phyloP scores from a whole-genome alignment of 2,329 filamentous ascomycete species.

The Ophiostoma pallidulum region DNA sequence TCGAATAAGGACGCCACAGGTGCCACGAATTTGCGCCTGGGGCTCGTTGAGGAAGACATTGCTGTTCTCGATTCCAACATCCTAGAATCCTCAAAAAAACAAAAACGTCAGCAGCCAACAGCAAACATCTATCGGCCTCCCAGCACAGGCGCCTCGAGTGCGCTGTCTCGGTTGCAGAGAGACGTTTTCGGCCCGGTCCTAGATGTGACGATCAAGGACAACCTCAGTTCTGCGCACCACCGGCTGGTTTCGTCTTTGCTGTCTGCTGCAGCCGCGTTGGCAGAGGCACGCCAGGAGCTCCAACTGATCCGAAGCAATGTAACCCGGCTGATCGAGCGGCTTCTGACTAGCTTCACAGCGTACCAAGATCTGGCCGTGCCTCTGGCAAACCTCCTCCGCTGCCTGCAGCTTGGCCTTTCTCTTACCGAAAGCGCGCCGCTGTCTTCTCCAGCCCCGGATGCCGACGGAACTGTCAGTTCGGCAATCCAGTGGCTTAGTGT shows the following conservation, averaged over 20 bases:
- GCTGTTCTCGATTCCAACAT: constrained; percentile 14
- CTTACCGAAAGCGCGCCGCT: constrained; percentile 40
- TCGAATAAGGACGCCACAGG: constrained; percentile 51
- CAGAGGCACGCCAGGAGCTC: constrained; percentile 32
- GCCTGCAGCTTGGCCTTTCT: constrained; percentile 65
- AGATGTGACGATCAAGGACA: constrained; percentile 47
- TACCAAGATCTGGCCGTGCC: constrained; percentile 82
- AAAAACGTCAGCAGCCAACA: constrained; percentile 3
- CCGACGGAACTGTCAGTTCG: constrained; percentile 6
- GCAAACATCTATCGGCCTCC: constrained; percentile 14
- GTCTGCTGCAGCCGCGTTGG: constrained; percentile 15
- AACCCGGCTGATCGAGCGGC: constrained; percentile 58
- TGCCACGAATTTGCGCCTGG: constrained; percentile 53
- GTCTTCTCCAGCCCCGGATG: constrained; percentile 21
- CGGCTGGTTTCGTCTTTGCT: constrained; percentile 22
- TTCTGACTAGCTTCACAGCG: constrained; percentile 63
- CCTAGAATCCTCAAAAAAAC: neutral
- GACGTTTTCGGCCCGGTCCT: constrained; percentile 79
- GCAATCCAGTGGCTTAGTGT: constrained; percentile 32
- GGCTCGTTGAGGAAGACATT: constrained; percentile 54
- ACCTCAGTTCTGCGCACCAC: constrained; percentile 31
- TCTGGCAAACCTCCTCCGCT: constrained; percentile 67
- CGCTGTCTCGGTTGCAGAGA: constrained; percentile 59
- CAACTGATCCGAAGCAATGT: constrained; percentile 47
- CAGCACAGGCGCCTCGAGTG: constrained; percentile 5